A percentile compares a stretch with the other conserved stretches of the same genome.
Evolutionary conservation across 495 filamentous ascomycete species (phyloP).

Genomic region (Trichocladium uniseriatum): DNA sequence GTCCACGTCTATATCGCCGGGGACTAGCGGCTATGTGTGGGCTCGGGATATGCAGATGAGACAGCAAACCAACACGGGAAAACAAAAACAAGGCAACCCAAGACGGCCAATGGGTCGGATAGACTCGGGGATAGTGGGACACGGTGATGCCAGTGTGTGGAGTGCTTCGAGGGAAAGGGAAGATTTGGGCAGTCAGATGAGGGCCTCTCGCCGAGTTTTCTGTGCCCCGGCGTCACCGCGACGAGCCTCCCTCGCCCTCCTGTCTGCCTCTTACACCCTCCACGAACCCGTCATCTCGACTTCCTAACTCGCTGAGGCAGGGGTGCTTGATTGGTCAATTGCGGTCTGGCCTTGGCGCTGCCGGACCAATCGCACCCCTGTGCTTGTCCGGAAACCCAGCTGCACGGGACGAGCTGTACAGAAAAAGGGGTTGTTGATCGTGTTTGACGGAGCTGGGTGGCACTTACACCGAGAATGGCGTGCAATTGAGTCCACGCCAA

Average conservation of each 20-base stretch:
- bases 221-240: background rate
- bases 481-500: background rate
- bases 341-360: background rate
- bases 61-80: conserved; percentile 6
- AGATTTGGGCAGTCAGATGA: conserved; percentile 6
- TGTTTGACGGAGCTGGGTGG: background rate
- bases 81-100: conserved; percentile 14
- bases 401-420: background rate
- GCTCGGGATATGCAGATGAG: conserved; percentile 12
- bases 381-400: conserved; percentile 3
- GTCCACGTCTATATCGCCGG: conserved; percentile 5
- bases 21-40: conserved; percentile 8
- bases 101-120: conserved; percentile 8
- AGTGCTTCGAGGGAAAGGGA: conserved; percentile 3
- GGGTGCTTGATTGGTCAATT: conserved; percentile 14
- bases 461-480: background rate
- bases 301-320: conserved; percentile 5
- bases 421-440: background rate
- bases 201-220: conserved; percentile 6
- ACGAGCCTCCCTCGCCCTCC: conserved; percentile 7
- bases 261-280: background rate
- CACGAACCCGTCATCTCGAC: background rate
- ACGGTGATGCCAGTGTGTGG: conserved; percentile 4
- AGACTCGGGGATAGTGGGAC: conserved; percentile 1
- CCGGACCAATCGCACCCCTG: conserved; percentile 1